phyloP scores from a whole-genome alignment of 2,329 filamentous ascomycete genomes.

The Xylariaceae sp. region DNA sequence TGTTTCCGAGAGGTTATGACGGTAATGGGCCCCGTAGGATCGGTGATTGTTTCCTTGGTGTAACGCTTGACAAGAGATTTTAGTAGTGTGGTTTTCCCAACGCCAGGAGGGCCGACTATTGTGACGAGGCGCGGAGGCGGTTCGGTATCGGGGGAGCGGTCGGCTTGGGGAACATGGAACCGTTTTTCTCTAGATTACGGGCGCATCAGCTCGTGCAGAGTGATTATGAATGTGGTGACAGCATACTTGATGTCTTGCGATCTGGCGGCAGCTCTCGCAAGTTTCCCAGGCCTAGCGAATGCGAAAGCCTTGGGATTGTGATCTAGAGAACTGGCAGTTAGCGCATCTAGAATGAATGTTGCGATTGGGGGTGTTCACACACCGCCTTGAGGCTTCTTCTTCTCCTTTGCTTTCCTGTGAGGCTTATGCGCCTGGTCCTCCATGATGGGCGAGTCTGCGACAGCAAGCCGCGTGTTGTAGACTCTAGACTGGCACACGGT shows the following conservation, averaged over 20 bases:
- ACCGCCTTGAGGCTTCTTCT: constrained; percentile 70
- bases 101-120: constrained; percentile 91
- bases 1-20: constrained; percentile 96
- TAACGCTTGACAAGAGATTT: constrained; percentile 71
- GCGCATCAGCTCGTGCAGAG: constrained; percentile 1
- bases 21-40: constrained; percentile 87
- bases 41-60: constrained; percentile 88
- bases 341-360: constrained; percentile 1
- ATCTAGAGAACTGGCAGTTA: constrained; percentile 45
- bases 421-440: constrained; percentile 80
- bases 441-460: constrained; percentile 45
- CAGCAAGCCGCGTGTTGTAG: not conserved
- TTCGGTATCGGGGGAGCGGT: constrained; percentile 83
- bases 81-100: constrained; percentile 91
- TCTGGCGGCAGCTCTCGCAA: constrained; percentile 69
- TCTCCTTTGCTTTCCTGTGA: constrained; percentile 84
- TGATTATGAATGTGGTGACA: not conserved
- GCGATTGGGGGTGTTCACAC: constrained; percentile 20
- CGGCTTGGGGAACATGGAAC: constrained; percentile 92
- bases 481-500: not conserved
- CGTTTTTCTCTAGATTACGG: constrained; percentile 78
- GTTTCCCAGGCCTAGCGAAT: constrained; percentile 73
- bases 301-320: constrained; percentile 88
- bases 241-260: constrained; percentile 29
- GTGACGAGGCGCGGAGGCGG: constrained; percentile 88